These are phyloP conservation scores for Cornus kousa DNA, from an alignment of 148 eudicot species.

Conservation along the genomic window DNA sequence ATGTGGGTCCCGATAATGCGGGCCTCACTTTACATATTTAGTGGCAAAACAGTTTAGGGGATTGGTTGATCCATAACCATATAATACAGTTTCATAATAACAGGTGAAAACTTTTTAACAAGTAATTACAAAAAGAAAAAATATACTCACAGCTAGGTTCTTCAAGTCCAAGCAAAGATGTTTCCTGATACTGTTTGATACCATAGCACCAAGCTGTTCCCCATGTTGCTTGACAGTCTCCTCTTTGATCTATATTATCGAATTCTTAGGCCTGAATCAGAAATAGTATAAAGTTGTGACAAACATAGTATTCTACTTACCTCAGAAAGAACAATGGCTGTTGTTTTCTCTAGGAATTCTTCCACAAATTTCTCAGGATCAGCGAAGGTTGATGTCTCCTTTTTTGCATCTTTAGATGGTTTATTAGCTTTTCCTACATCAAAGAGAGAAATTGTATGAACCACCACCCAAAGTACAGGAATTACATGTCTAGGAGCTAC, in stretches of 20 bases:
- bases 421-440: conserved; percentile 42
- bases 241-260: conserved; percentile 47
- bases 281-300: not conserved
- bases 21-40: not conserved
- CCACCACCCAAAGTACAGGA: not conserved
- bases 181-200: conserved; percentile 51
- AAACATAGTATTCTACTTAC: conserved; percentile 30
- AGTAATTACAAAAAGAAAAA: not conserved
- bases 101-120: not conserved
- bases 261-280: conserved; percentile 13
- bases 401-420: conserved; percentile 36
- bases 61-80: too few species aligned
- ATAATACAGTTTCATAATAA: not conserved
- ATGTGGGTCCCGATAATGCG: not conserved
- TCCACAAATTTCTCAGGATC: conserved; percentile 60
- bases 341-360: conserved; percentile 59
- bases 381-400: conserved; percentile 47
- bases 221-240: conserved; percentile 52
- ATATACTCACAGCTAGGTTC: conserved; percentile 66
- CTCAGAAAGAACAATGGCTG: conserved; percentile 63
- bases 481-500: conserved; percentile 1
- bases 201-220: conserved; percentile 51
- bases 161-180: conserved; percentile 56
- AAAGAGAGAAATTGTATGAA: not conserved
- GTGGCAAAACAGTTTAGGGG: too few species aligned